phyloP scores from a whole-genome alignment of 2,329 filamentous ascomycete genomes.

The Alternaria arbusti region DNA sequence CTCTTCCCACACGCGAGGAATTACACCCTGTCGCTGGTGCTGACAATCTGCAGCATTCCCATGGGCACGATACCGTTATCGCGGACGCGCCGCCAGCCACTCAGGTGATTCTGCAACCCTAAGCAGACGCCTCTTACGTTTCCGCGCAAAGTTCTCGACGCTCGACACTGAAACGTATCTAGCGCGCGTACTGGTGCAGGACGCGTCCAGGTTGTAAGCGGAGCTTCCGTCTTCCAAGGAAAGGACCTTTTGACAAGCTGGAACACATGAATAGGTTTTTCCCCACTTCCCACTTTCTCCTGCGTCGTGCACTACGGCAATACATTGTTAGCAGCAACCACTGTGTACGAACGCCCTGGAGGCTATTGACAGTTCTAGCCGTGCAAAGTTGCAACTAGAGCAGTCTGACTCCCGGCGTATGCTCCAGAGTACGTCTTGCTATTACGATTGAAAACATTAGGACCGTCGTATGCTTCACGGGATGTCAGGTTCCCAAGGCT shows the following conservation, averaged over 20 bases:
- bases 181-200: conserved; percentile 10
- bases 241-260: not conserved
- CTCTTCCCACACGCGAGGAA: conserved; percentile 13
- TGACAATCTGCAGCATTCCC: conserved; percentile 11
- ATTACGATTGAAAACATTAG: not conserved
- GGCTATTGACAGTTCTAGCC: not conserved
- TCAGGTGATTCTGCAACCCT: conserved; percentile 8
- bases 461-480: not conserved
- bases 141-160: conserved; percentile 5
- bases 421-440: not conserved
- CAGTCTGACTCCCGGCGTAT: not conserved
- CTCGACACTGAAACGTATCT: conserved; percentile 13
- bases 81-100: conserved; percentile 13
- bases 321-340: conserved; percentile 1
- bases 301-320: conserved; percentile 17
- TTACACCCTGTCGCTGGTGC: conserved; percentile 15
- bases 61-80: conserved; percentile 14
- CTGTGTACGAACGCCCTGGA: conserved; percentile 6
- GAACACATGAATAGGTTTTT: conserved; percentile 8
- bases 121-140: conserved; percentile 21
- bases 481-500: not conserved
- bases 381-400: not conserved
- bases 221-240: conserved; percentile 1
- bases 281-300: conserved; percentile 20
- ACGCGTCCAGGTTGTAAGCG: conserved; percentile 7